Conservation (phyloP, 2,329 filamentous ascomycete species). For the Oidium heveae region DNA sequence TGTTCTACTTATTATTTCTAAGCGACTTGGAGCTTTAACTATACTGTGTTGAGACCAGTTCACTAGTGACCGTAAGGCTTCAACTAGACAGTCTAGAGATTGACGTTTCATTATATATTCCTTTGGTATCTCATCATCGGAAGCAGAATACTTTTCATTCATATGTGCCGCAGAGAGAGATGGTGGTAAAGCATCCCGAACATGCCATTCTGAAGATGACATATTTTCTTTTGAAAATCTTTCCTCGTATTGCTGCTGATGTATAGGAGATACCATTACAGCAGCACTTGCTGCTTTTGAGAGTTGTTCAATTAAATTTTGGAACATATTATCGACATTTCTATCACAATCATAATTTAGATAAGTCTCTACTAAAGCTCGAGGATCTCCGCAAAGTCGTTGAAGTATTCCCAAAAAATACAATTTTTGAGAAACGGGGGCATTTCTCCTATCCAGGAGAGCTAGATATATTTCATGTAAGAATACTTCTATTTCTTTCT, state of each 20-base stretch:
- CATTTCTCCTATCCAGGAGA: conserved; percentile 66
- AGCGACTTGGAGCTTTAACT: conserved; percentile 32
- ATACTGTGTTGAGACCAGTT: conserved; percentile 55
- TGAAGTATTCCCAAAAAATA: conserved; percentile 74
- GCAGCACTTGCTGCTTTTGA: conserved; percentile 66
- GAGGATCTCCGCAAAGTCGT: conserved; percentile 60
- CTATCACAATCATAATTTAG: conserved; percentile 96
- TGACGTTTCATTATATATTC: conserved; percentile 84
- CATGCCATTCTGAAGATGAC: conserved; percentile 54
- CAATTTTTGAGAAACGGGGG: conserved; percentile 73
- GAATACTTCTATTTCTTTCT: conserved; percentile 96
- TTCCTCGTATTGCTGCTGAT: conserved; percentile 76
- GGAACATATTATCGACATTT: conserved; percentile 90
- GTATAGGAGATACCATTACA: conserved; percentile 44
- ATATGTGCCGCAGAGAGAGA: conserved; percentile 35
- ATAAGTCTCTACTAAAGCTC: conserved; percentile 81
- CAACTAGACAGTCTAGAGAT: conserved; percentile 67
- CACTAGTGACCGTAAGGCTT: conserved; percentile 69
- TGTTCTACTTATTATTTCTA: conserved; percentile 24
- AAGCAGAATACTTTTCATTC: conserved; percentile 22
- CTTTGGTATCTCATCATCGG: conserved; percentile 49
- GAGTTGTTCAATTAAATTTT: conserved; percentile 79
- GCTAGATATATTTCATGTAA: conserved; percentile 91
- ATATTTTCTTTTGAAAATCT: conserved; percentile 27
- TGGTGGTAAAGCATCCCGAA: conserved; percentile 62